Percentiles rank a stretch among this genome's conserved stretches.
Conservation (phyloP, 1,139 yeast species). For the Hemisphaericaspora lyxosophila region DNA sequence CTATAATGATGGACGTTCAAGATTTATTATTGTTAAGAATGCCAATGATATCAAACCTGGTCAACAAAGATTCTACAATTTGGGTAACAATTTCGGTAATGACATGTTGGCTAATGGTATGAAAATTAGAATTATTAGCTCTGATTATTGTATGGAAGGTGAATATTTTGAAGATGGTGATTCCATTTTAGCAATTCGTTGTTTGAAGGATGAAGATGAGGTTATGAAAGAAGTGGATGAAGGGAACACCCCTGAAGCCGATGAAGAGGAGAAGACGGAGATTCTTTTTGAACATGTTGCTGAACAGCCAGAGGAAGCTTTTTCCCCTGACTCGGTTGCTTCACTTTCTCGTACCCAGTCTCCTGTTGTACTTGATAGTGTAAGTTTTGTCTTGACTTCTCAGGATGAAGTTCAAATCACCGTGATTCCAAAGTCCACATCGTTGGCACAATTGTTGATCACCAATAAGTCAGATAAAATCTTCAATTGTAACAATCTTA, state of each 20-base stretch:
- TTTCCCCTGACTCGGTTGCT: background rate
- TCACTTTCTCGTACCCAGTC: slow-evolving; percentile 3
- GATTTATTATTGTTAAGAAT: slow-evolving; percentile 23
- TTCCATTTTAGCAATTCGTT: slow-evolving; percentile 9
- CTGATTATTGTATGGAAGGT: slow-evolving; percentile 28
- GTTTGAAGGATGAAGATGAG: background rate
- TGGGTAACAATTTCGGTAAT: slow-evolving; percentile 17
- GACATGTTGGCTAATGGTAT: slow-evolving; percentile 19
- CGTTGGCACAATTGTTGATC: slow-evolving; percentile 33
- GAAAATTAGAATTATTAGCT: slow-evolving; percentile 22
- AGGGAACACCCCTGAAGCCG: background rate
- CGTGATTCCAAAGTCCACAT: slow-evolving; percentile 31
- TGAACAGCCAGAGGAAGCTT: background rate
- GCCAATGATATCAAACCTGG: slow-evolving; percentile 29
- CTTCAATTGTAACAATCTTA: slow-evolving; percentile 34
- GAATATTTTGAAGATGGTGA: slow-evolving; percentile 15
- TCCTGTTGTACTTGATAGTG: slow-evolving; percentile 2
- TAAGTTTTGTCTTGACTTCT: background rate
- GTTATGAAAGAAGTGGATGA: background rate
- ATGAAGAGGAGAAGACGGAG: background rate
- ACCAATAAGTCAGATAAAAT: slow-evolving; percentile 27
- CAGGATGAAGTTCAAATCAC: slow-evolving; percentile 21
- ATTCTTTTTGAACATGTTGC: background rate
- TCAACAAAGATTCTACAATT: slow-evolving; percentile 31
- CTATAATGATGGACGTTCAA: slow-evolving; percentile 15